These are phyloP conservation scores for Curvularia spicifera DNA, from an alignment of 2,329 filamentous ascomycete genomes.

Conservation along the genomic window DNA sequence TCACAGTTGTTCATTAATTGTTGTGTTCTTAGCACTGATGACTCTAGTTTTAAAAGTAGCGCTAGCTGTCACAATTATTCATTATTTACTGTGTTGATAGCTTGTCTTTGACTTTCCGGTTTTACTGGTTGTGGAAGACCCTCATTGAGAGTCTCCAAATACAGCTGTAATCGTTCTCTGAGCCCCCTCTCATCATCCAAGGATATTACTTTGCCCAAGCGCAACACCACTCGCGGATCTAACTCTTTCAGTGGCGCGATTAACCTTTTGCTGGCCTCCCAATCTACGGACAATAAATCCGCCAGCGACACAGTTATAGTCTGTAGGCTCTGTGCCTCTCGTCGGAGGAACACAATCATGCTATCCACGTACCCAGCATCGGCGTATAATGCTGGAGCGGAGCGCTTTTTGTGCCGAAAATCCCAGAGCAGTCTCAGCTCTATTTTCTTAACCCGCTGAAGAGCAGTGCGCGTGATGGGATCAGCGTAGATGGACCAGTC, in stretches of 20 bases:
- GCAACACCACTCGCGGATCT: conserved; percentile 12
- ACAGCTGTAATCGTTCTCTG: conserved; percentile 1
- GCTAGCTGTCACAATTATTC: too few species aligned
- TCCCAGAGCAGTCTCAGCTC: conserved; percentile 15
- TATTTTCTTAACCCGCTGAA: conserved; percentile 11
- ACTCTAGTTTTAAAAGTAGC: too few species aligned
- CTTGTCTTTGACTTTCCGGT: too few species aligned
- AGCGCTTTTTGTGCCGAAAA: background rate
- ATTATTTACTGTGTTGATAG: too few species aligned
- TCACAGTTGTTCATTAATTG: too few species aligned
- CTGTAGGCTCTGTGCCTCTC: conserved; percentile 13
- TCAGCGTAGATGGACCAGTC: background rate
- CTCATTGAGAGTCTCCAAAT: conserved; percentile 3
- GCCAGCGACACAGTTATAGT: conserved; percentile 1
- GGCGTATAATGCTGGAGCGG: background rate
- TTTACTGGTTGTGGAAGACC: too few species aligned
- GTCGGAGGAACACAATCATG: conserved; percentile 12
- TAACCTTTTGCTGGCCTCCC: conserved; percentile 15
- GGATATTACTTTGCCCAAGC: conserved; percentile 18
- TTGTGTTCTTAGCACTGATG: too few species aligned
- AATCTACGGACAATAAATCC: conserved; percentile 1
- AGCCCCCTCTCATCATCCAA: conserved; percentile 13
- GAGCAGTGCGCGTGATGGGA: background rate
- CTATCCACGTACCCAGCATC: conserved; percentile 20
- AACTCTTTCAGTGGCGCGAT: conserved; percentile 18